Conservation (phyloP, 2,329 filamentous ascomycete genomes). For the Claviceps pazoutovae region DNA sequence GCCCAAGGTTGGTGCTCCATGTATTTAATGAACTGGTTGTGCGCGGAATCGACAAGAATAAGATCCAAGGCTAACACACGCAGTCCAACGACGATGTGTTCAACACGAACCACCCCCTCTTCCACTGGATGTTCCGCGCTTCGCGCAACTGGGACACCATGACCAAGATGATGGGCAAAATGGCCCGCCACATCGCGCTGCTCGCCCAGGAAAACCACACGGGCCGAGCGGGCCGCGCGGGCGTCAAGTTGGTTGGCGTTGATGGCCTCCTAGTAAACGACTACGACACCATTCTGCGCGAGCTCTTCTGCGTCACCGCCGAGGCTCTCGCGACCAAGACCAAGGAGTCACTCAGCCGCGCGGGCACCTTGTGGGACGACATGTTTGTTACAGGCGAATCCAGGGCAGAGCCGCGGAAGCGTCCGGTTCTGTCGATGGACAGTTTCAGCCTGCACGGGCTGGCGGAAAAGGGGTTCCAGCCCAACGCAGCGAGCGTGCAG, state of each 20-base stretch:
- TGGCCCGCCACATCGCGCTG: constrained; percentile 54
- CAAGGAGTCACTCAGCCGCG: constrained; percentile 44
- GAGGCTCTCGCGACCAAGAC: constrained; percentile 56
- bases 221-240: constrained; percentile 13
- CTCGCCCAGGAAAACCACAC: constrained; percentile 29
- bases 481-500: constrained; percentile 6
- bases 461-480: constrained; percentile 26
- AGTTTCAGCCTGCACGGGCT: constrained; percentile 18
- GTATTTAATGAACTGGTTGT: not conserved
- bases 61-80: not conserved
- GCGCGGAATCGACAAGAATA: not conserved
- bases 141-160: constrained; percentile 65
- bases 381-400: constrained; percentile 50
- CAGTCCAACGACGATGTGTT: constrained; percentile 46
- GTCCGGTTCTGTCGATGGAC: constrained; percentile 7
- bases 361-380: constrained; percentile 63
- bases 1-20: constrained; percentile 35
- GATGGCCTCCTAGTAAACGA: constrained; percentile 47
- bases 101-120: constrained; percentile 61
- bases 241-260: constrained; percentile 34
- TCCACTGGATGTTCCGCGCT: constrained; percentile 77
- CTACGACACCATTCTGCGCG: constrained; percentile 65
- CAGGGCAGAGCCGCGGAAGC: not conserved
- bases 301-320: constrained; percentile 71
- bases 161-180: constrained; percentile 52